phyloP scores from a whole-genome alignment of 2,329 filamentous ascomycete species.

The Grosmannia penicillata region DNA sequence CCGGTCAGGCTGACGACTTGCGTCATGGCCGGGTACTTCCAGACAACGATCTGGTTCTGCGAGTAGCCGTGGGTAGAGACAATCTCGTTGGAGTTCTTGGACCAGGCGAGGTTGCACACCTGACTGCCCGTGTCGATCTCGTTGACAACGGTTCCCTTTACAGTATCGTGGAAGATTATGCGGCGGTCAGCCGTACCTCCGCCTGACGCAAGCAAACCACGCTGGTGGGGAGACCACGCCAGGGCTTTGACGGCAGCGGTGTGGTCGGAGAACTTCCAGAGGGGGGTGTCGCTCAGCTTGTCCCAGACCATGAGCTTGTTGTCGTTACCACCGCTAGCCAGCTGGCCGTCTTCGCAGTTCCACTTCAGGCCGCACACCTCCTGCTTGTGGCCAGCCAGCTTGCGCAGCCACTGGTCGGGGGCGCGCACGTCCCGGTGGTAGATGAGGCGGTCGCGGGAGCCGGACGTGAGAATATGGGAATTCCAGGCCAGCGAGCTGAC shows the following conservation, averaged over 20 bases:
- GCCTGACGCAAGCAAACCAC: conserved; percentile 83
- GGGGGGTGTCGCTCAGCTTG: conserved; percentile 77
- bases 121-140: conserved; percentile 95
- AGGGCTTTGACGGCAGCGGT: conserved; percentile 96
- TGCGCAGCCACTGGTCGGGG: conserved; percentile 77
- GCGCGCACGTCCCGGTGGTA: conserved; percentile 91
- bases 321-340: conserved; percentile 93
- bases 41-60: conserved; percentile 97
- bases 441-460: conserved; percentile 82
- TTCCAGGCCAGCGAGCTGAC: conserved; percentile 97
- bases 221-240: conserved; percentile 92
- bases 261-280: conserved; percentile 91
- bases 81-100: conserved; percentile 93
- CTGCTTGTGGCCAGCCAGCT: conserved; percentile 88
- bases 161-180: conserved; percentile 96
- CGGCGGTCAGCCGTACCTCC: conserved; percentile 90
- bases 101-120: conserved; percentile 97
- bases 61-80: conserved; percentile 95
- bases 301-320: conserved; percentile 99
- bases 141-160: conserved; percentile 64
- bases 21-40: conserved; percentile 98
- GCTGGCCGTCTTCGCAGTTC: conserved; percentile 91
- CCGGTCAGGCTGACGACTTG: conserved; percentile 91
- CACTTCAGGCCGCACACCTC: conserved; percentile 94
- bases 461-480: conserved; percentile 90